Evolutionary conservation across 805 yeast species (phyloP), one percentile per base, ranked within the genome.

Genomic region (Teunomyces kruisii): DNA sequence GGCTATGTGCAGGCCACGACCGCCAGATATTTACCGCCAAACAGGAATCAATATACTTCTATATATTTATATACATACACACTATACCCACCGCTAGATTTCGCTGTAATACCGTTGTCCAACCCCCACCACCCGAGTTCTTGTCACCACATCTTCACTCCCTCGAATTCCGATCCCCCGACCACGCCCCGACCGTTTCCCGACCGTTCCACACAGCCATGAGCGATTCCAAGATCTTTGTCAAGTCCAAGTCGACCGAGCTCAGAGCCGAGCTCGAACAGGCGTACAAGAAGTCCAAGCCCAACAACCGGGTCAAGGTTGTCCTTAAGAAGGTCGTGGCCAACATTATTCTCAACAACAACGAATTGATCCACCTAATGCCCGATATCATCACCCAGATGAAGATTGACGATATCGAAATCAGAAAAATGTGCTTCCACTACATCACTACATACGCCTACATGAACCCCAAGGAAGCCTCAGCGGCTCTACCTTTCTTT

Each of bases 271-370:
- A 72, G 51, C 52, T 72, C 40, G 74, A 68, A 24, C 74, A 68
- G 55, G 75, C 75, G 22, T 55, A 60, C 48, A 71, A 68, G 53
- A 72, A 71, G 48, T 64, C 70, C 35, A 69, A 68, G 48, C 72
- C 76, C 7, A 69, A 64, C 28, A 53, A 54, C 22, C 60, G 71
- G 29, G 57, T 72, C 49, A 67, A 64, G 49, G 47, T 60, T 26
- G 65, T 70, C 5, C 55, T 92, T 56, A 84, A 83, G 61, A 86
- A 86, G 56, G 77, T 89, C 22, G 74, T 91, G 6, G 92, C 96
- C 35, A 91, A 90, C 63, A 76, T 89, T 64, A 84, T 95, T 5
- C 74, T 89, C 65, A 89, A 90, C 40, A 88, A 88, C 61, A 76
- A 76, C 45, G 97, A 92, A 58, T 80, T 90, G 79, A 72, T 81